Evolutionary conservation across 495 filamentous ascomycete species (phyloP), one percentile per base, ranked within the genome.

Genomic region (Penicillium waksmanii): DNA sequence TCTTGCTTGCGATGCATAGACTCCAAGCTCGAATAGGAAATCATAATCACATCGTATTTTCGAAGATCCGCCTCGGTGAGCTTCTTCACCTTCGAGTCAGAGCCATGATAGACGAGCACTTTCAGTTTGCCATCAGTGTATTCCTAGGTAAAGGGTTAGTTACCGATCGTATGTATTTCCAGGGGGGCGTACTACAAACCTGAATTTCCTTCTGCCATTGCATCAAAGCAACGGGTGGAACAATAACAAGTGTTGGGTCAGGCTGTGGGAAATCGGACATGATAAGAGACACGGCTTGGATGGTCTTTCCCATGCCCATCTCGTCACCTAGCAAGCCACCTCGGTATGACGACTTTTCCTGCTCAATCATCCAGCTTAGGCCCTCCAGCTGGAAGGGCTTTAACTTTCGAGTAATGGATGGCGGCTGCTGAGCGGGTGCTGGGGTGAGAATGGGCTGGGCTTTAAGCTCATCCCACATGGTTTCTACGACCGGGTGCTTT

Each of bases 261-360:
- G 86, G 85, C 34, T 88, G 89, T 17, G 93, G 93, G 63, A 89
- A 96, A 68, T 98, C 93, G 7, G 93, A 96, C 93, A 98, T 98
- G 69, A 98, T 91, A 13, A 98, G 81, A 9, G 93, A 96, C 7
- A 98, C 93, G 2, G 95, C 93, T 70, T 98, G 95, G 40, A 98
- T 97, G 0, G 95, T 98, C 79, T 98, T 98, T 31, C 95, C 95
- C 83, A 98, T 95, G 18, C 93, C 93, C 93, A 97, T 97, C 70
- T 96, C 92, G 66, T 98, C 95, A 47, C 94, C 95, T 6, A 98
- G 80, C 27, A 98, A 79, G 10, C 95, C 95, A 35, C 95, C 95
- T 61, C 85, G 88, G 78, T 91, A 98, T 54, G 87, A 70, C 2
- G 88, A 89, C 70, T 89, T 79, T 67, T 98, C 95, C 78, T 97